Percentiles rank a stretch among this genome's conserved stretches.
Conservation (phyloP, 2,329 filamentous ascomycete genomes). For the Colletotrichum navitas region DNA sequence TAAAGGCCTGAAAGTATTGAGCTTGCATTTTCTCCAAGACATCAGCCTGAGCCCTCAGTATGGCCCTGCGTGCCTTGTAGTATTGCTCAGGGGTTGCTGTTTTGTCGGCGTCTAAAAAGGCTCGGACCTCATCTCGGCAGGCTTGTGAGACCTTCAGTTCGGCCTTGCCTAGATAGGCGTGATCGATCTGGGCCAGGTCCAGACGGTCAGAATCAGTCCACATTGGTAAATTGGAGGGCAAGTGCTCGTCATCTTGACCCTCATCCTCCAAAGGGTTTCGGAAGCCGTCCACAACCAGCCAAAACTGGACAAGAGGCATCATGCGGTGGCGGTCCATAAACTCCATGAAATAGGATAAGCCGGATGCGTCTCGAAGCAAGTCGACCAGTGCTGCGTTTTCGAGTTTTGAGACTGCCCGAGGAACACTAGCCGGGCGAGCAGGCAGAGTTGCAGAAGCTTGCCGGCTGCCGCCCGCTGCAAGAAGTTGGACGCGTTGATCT, state of each 20-base stretch:
- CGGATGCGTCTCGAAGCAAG: slow-evolving; percentile 89
- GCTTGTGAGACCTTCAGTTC: slow-evolving; percentile 83
- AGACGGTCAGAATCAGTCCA: slow-evolving; percentile 89
- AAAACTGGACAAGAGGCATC: slow-evolving; percentile 95
- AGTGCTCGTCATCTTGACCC: slow-evolving; percentile 76
- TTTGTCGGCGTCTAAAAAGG: slow-evolving; percentile 83
- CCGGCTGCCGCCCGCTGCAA: slow-evolving; percentile 76
- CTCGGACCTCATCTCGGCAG: slow-evolving; percentile 76
- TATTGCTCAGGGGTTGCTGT: slow-evolving; percentile 85
- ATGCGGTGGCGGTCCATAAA: slow-evolving; percentile 94
- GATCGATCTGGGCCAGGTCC: slow-evolving; percentile 91
- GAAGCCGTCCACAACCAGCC: slow-evolving; percentile 97
- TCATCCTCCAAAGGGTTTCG: slow-evolving; percentile 91
- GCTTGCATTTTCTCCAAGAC: slow-evolving; percentile 88
- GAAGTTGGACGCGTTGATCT: slow-evolving; percentile 87
- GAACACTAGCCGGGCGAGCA: slow-evolving; percentile 19
- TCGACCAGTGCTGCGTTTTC: slow-evolving; percentile 84
- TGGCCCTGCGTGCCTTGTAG: slow-evolving; percentile 81
- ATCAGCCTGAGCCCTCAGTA: slow-evolving; percentile 84
- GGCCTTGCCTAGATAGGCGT: slow-evolving; percentile 85
- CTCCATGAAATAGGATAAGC: slow-evolving; percentile 98
- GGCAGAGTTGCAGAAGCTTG: slow-evolving; percentile 47
- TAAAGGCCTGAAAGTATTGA: slow-evolving; percentile 86
- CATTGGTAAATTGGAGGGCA: slow-evolving; percentile 70
- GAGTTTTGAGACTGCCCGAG: slow-evolving; percentile 64